Conservation (phyloP, 305 asterid genomes). For the Andrographis paniculata region DNA sequence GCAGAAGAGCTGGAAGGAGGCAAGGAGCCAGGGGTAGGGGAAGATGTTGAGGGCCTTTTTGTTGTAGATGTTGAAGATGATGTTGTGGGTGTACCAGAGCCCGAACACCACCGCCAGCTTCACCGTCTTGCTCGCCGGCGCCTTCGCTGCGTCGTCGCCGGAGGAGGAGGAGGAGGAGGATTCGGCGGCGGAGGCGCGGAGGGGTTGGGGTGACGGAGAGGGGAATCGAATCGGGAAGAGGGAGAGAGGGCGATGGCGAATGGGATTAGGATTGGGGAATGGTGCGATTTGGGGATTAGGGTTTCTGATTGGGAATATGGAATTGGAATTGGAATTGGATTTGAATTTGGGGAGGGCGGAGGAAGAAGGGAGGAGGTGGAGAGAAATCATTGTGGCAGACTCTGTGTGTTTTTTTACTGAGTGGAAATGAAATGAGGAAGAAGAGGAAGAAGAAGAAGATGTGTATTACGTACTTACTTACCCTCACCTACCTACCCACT, state of each 20-base stretch:
- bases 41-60: slow-evolving; percentile 73
- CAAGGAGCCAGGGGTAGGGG: slow-evolving; percentile 91
- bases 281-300: slow-evolving; percentile 5
- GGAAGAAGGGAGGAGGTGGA: slow-evolving; percentile 50
- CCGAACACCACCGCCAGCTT: slow-evolving; percentile 73
- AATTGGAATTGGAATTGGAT: slow-evolving; percentile 15
- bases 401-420: not conserved
- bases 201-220: too few species aligned
- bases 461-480: too few species aligned
- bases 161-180: too few species aligned
- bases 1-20: slow-evolving; percentile 71
- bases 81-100: slow-evolving; percentile 83
- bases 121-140: slow-evolving; percentile 36
- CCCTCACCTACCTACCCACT: too few species aligned
- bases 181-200: too few species aligned
- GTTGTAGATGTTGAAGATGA: slow-evolving; percentile 73
- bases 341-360: slow-evolving; percentile 46
- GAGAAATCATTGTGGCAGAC: slow-evolving; percentile 41
- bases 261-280: slow-evolving; percentile 17
- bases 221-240: too few species aligned
- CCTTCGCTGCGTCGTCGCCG: too few species aligned
- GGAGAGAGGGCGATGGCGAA: too few species aligned
- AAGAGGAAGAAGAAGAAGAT: too few species aligned
- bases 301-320: too few species aligned
- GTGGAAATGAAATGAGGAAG: too few species aligned